Evolutionary conservation across 208 protist genomes (phyloP).

Genomic region (Trypanosoma avium): DNA sequence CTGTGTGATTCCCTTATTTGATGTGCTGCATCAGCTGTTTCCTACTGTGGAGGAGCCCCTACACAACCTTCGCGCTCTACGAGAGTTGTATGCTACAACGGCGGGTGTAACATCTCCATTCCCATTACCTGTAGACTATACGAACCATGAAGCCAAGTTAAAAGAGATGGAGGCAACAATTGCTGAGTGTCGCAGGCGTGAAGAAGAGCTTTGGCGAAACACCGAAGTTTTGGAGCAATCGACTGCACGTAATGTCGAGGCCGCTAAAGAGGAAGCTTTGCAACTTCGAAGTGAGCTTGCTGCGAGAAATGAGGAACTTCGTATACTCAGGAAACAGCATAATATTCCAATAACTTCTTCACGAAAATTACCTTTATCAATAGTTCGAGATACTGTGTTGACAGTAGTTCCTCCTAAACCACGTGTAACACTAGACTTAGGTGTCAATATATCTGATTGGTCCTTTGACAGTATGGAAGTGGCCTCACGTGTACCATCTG

Average conservation of each 20-base stretch:
- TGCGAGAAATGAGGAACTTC: not conserved
- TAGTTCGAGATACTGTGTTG: conserved; percentile 22
- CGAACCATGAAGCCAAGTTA: not conserved
- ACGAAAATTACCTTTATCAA: conserved; percentile 12
- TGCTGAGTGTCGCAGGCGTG: conserved; percentile 8
- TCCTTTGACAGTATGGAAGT: conserved; percentile 41
- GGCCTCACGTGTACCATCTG: conserved; percentile 31
- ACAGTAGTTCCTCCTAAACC: conserved; percentile 10
- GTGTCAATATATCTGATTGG: conserved; percentile 28
- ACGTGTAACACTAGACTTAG: not conserved
- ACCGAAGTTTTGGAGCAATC: not conserved
- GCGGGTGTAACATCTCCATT: conserved; percentile 29
- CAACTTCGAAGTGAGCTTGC: not conserved
- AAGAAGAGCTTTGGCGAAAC: not conserved
- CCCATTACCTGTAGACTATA: conserved; percentile 19
- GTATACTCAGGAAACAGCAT: not conserved
- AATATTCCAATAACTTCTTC: not conserved
- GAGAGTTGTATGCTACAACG: conserved; percentile 41
- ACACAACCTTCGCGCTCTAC: conserved; percentile 44
- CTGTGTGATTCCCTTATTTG: conserved; percentile 73
- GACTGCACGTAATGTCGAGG: not conserved
- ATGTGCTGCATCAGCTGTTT: conserved; percentile 67
- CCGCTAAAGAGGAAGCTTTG: conserved; percentile 2
- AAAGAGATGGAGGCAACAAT: conserved; percentile 9
- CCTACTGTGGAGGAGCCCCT: conserved; percentile 46